Percentiles rank a stretch among this genome's conserved stretches.
Conservation (phyloP, 805 yeast genomes). For the Groenewaldozyma salmanticensis region DNA sequence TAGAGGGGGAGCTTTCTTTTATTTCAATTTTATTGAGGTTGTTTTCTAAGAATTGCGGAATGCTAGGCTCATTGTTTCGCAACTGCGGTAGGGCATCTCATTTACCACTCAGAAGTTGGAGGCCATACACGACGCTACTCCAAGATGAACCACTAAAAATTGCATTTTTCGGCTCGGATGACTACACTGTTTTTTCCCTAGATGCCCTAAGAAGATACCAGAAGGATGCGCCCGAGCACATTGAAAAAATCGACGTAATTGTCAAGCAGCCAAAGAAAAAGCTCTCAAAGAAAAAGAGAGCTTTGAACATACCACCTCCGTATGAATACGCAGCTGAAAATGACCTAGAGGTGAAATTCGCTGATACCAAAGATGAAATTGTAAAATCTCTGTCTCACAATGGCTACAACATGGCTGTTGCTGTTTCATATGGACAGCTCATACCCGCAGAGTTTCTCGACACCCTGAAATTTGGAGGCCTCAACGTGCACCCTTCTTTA, state of each 20-base stretch:
- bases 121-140: not conserved
- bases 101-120: not conserved
- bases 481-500: constrained; percentile 89
- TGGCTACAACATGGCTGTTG: constrained; percentile 59
- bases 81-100: too few relatives aligned
- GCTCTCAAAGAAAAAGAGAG: constrained; percentile 22
- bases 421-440: constrained; percentile 81
- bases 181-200: constrained; percentile 49
- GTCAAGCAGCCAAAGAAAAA: constrained; percentile 53
- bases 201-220: constrained; percentile 27
- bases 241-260: constrained; percentile 45
- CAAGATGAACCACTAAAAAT: constrained; percentile 22
- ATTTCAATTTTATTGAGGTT: too few relatives aligned
- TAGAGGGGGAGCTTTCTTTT: too few relatives aligned
- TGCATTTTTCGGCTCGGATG: constrained; percentile 74
- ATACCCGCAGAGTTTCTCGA: constrained; percentile 57
- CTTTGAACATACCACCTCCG: constrained; percentile 40
- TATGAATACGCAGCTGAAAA: constrained; percentile 12
- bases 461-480: constrained; percentile 48
- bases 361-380: constrained; percentile 15
- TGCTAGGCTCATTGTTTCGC: too few relatives aligned
- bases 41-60: too few relatives aligned
- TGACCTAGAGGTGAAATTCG: constrained; percentile 13
- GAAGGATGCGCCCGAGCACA: constrained; percentile 12
- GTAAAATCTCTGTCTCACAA: constrained; percentile 14